A percentile compares a stretch with the other conserved stretches of the same genome.
These are phyloP conservation scores for Saccharomycopsis hybrid DNA, from an alignment of 1,139 yeast genomes.

Conservation along the genomic window DNA sequence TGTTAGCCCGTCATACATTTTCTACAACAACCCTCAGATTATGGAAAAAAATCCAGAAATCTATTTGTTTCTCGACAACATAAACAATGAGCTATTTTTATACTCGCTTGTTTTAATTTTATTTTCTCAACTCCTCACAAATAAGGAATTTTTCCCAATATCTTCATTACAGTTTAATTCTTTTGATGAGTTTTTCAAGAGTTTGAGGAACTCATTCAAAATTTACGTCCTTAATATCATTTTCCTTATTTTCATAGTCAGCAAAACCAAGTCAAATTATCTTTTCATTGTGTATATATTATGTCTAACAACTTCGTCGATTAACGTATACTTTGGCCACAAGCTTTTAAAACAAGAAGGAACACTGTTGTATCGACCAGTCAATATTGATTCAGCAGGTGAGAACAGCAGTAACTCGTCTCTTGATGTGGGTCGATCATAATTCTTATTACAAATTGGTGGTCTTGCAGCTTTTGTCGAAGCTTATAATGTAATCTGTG, in stretches of 20 bases:
- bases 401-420: not conserved
- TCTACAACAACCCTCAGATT: conserved; percentile 15
- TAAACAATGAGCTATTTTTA: conserved; percentile 18
- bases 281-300: conserved; percentile 13
- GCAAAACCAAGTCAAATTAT: conserved; percentile 19
- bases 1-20: conserved; percentile 18
- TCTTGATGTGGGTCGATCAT: too few species aligned
- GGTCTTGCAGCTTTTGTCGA: too few species aligned
- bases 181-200: conserved; percentile 14
- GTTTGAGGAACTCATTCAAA: conserved; percentile 19
- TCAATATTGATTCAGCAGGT: not conserved
- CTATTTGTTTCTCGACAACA: conserved; percentile 18
- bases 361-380: conserved; percentile 1
- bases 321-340: conserved; percentile 8
- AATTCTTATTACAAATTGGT: too few species aligned
- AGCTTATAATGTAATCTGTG: too few species aligned
- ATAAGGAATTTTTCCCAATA: conserved; percentile 14
- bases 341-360: conserved; percentile 5
- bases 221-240: conserved; percentile 17
- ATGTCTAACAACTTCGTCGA: conserved; percentile 11
- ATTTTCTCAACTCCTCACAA: conserved; percentile 13
- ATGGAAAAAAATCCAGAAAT: conserved; percentile 15
- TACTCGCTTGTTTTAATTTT: conserved; percentile 16
- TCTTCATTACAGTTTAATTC: conserved; percentile 8
- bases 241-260: conserved; percentile 16